phyloP scores from a whole-genome alignment of 768 basidiomycete genomes.

The Termitomyces sp. region DNA sequence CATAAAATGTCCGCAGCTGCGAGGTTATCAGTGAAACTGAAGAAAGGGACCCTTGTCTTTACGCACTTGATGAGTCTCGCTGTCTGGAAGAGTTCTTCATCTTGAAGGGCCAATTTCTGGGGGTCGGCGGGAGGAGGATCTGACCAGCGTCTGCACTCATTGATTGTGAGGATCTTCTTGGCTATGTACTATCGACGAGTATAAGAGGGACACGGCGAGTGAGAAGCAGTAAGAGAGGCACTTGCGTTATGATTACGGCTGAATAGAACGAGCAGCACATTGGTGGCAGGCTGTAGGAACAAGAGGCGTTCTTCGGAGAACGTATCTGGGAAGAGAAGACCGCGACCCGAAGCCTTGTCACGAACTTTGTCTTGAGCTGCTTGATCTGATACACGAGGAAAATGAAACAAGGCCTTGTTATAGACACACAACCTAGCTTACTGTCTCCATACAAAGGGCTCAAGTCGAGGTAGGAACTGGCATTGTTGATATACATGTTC shows the following conservation, averaged over 20 bases:
- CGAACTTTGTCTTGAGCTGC: slow-evolving; percentile 37
- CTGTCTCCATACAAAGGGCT: slow-evolving; percentile 51
- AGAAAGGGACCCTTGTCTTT: not conserved
- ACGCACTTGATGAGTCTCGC: slow-evolving; percentile 47
- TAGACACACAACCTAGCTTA: slow-evolving; percentile 14
- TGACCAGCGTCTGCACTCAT: slow-evolving; percentile 43
- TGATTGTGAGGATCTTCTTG: slow-evolving; percentile 44
- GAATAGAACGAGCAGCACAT: slow-evolving; percentile 51
- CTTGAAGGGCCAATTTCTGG: slow-evolving; percentile 24
- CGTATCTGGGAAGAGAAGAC: slow-evolving; percentile 46
- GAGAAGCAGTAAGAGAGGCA: not conserved
- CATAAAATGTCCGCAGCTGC: slow-evolving; percentile 50
- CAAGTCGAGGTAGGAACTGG: slow-evolving; percentile 53
- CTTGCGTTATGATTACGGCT: slow-evolving; percentile 55
- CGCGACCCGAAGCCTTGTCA: slow-evolving; percentile 41
- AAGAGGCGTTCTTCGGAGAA: slow-evolving; percentile 48
- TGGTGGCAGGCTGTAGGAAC: slow-evolving; percentile 48
- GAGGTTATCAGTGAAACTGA: not conserved
- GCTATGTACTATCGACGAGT: slow-evolving; percentile 38
- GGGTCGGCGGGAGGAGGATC: slow-evolving; percentile 33
- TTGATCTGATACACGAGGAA: slow-evolving; percentile 22
- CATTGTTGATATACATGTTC: slow-evolving; percentile 43
- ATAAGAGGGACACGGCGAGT: not conserved
- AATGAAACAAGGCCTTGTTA: not conserved
- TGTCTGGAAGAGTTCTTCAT: slow-evolving; percentile 56